Conservation (phyloP, 140 eudicot genomes). For the Anethum foeniculum region DNA sequence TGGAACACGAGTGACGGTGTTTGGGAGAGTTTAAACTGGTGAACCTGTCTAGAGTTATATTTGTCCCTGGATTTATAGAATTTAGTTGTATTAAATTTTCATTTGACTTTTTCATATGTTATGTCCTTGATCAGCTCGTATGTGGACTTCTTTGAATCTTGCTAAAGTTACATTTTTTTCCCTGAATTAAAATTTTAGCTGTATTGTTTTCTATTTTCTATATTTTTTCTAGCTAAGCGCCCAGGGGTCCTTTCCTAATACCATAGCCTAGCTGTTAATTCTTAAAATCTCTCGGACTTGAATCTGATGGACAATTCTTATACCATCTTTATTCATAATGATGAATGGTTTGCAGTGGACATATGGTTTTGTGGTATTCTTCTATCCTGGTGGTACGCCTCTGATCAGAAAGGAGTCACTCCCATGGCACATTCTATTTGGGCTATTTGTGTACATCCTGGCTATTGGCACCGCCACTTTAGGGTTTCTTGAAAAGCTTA, state of each 20-base stretch:
- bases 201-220: not conserved
- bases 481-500: slow-evolving; percentile 90
- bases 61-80: not conserved
- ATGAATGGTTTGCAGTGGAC: slow-evolving; percentile 57
- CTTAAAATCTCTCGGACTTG: not conserved
- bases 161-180: not conserved
- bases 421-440: slow-evolving; percentile 83
- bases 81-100: not conserved
- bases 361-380: slow-evolving; percentile 75
- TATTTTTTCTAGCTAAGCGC: not conserved
- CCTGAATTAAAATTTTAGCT: not conserved
- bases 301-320: too few relatives aligned
- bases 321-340: not conserved
- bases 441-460: slow-evolving; percentile 58
- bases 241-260: not conserved
- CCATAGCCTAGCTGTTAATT: not conserved
- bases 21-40: too few relatives aligned
- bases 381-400: slow-evolving; percentile 79
- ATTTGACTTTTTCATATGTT: not conserved
- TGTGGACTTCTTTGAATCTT: not conserved
- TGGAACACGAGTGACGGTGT: not conserved
- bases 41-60: not conserved
- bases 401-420: slow-evolving; percentile 59
- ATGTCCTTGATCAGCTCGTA: not conserved
- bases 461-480: slow-evolving; percentile 70